Evolutionary conservation across 2,329 filamentous ascomycete species (phyloP), one percentile per base, ranked within the genome.

Genomic region (Colletotrichum zoysiae): DNA sequence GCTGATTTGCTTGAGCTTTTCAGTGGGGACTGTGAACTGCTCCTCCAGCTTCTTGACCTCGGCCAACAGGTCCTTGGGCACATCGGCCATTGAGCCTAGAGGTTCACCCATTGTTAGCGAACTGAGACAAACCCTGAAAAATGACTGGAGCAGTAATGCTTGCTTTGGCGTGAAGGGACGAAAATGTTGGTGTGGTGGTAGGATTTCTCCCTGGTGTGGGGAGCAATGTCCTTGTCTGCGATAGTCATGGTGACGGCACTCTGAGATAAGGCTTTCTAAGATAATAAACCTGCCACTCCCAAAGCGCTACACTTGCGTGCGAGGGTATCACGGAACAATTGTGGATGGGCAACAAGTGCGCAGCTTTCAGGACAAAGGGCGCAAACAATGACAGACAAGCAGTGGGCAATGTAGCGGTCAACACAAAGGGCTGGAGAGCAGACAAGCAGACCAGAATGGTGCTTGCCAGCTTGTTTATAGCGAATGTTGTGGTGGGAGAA

Each of bases 1-100:
- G 53, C 94, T 95, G 78, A 99, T 95, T 75, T 92, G 83, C 88
- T 98, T 98, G 67, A 98, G 90, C 85, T 93, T 97, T 48, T 88
- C 83, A 0, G 88, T 88, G 75, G 92, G 89, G 57, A 98, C 90
- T 14, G 91, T 93, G 83, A 99, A 97, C 65, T 92, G 82, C 70
- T 95, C 88, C 85, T 98, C 96, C 33, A 98, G 88, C 74, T 89
- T 87, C 81, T 93, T 91, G 79, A 98, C 95, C 84, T 98, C 92
- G 48, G 84, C 80, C 65, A 94, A 85, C 75, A 98, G 89, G 82
- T 94, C 91, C 84, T 94, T 93, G 75, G 95, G 95, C 82, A 97
- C 89, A 85, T 98, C 94, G 82, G 92, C 91, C 90, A 96, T 94
- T 74, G 95, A 97, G 80, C 94, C 95, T 97, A 76, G 65, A 74